phyloP scores from a whole-genome alignment of 2,329 filamentous ascomycete species.

The Claviceps sp. region DNA sequence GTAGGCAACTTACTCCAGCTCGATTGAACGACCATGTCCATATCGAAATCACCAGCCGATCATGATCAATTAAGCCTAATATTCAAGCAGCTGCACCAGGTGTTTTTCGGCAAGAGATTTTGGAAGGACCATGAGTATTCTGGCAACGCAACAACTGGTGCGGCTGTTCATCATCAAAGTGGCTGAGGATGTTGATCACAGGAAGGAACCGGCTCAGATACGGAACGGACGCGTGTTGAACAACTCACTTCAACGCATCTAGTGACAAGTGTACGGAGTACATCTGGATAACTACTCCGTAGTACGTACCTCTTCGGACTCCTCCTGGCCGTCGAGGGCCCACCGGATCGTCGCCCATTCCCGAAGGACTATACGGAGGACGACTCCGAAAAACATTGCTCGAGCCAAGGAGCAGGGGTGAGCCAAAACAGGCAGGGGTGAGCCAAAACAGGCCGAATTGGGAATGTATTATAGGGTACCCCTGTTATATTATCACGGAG shows the following conservation, averaged over 20 bases:
- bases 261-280: neutral
- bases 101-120: neutral
- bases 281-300: neutral
- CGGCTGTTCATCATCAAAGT: neutral
- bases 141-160: neutral
- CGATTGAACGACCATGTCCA: neutral
- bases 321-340: too few species aligned
- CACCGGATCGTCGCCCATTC: too few species aligned
- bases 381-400: too few species aligned
- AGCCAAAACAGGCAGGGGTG: too few species aligned
- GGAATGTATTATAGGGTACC: too few species aligned
- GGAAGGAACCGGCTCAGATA: neutral
- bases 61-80: neutral
- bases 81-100: neutral
- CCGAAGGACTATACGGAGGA: too few species aligned
- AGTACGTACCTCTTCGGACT: too few species aligned
- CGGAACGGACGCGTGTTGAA: neutral
- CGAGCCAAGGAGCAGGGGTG: too few species aligned
- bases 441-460: too few species aligned
- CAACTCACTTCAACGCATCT: neutral
- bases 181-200: neutral
- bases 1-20: neutral
- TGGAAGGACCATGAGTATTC: neutral
- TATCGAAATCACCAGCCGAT: neutral
- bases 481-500: too few species aligned